Base-by-base conservation (phyloP, 169 alveolate species). In the Babesia ovis region DNA sequence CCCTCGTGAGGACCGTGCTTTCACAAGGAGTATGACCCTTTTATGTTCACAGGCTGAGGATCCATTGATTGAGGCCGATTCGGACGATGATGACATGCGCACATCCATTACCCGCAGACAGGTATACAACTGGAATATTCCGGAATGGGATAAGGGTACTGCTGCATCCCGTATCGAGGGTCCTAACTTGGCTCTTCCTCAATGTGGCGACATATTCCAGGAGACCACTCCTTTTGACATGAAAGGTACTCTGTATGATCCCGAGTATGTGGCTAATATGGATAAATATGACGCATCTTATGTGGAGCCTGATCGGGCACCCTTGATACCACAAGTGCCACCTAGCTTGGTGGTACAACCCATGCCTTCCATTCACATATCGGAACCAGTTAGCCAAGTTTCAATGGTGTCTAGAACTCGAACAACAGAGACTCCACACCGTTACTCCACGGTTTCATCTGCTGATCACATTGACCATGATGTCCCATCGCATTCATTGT, bases 11-110 rank as follows among this genome's bases (percentile, higher is more conserved):
- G 62, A 25, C 0, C 32, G 8, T 12, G 74, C 51, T 3, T 64
- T 64, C 61, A n/a, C 22, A 23, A n/a, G 62, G 27, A 29, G 34
- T 20, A 64, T 64, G 61, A 64, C 74, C 1, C 31, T 12, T 20
- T 22, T 60, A 29, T 60, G 70, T 20, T 20, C 57, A 12, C 4
- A 12, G 1, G 69, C 31, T 8, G 69, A 59, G 18, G 69, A 55
- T 25, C 39, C 14, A 18, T 8, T 48, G 14, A 39, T 39, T 39
- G 46, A 39, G 8, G n/a, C 8, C 46, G 20, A 48, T 18, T 20
- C 56, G 9, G 56, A 39, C 14, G 46, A 39, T 39, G 46, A 39
- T 8, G 46, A 39, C 14, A 39, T 39, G 46, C 8, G 14, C 14
- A 39, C 14, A 39, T 8, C 14, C 46, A 39, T 39, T 8, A 39